A percentile compares a stretch with the other conserved stretches of the same genome.
These are phyloP conservation scores for Chlamydomonas sp. DNA, from an alignment of 139 green algal species.

Conservation along the genomic window DNA sequence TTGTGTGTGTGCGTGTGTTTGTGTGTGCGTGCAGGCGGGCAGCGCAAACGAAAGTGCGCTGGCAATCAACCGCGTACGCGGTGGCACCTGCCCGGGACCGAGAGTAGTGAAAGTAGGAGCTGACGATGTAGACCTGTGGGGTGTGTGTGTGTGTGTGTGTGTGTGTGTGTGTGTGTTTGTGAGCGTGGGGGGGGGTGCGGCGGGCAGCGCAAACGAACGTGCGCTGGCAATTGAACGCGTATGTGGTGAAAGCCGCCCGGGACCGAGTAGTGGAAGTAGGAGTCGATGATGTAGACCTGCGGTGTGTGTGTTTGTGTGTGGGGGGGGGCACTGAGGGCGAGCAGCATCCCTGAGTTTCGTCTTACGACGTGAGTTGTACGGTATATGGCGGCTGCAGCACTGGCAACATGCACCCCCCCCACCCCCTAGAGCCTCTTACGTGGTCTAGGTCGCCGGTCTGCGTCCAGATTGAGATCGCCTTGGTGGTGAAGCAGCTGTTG, in stretches of 20 bases:
- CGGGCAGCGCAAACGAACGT: too few relatives aligned
- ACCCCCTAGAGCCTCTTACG: background rate
- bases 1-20: background rate
- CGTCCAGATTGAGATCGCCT: slow-evolving; percentile 53
- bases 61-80: background rate
- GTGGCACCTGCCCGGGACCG: slow-evolving; percentile 67
- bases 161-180: too few relatives aligned
- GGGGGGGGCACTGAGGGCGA: too few relatives aligned
- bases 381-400: too few relatives aligned
- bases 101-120: slow-evolving; percentile 89
- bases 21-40: too few relatives aligned
- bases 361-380: too few relatives aligned
- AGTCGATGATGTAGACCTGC: slow-evolving; percentile 73
- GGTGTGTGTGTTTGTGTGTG: slow-evolving; percentile 20
- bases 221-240: too few relatives aligned
- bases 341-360: too few relatives aligned
- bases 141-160: too few relatives aligned
- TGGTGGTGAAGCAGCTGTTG: slow-evolving; percentile 88
- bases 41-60: too few relatives aligned
- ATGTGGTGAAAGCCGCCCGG: slow-evolving; percentile 71
- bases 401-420: background rate
- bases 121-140: slow-evolving; percentile 81
- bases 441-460: slow-evolving; percentile 42
- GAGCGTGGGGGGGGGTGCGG: too few relatives aligned
- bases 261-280: slow-evolving; percentile 87